Evolutionary conservation across 148 eudicot genomes (phyloP).

Genomic region (Polygonum maritimum): DNA sequence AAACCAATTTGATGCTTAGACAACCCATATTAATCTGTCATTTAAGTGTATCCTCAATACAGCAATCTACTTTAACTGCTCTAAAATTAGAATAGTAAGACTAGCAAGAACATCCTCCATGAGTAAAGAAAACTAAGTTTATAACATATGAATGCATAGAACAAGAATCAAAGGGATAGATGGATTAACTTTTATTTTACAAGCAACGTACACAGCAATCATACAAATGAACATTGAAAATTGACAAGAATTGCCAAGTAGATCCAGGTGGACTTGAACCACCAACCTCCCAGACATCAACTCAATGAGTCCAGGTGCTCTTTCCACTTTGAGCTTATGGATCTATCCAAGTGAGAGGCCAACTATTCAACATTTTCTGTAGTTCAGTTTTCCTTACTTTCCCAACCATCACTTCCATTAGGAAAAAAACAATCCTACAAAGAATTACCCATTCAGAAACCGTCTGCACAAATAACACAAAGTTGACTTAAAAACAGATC

Average conservation of each 20-base stretch:
- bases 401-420: neutral
- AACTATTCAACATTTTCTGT: neutral
- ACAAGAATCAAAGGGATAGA: neutral
- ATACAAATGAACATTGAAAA: too few relatives aligned
- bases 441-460: neutral
- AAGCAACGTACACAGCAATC: neutral
- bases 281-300: slow-evolving; percentile 11
- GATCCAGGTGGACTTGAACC: slow-evolving; percentile 8
- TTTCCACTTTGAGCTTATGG: neutral
- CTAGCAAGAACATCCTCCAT: neutral
- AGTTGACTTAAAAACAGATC: neutral
- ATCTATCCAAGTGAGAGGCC: neutral
- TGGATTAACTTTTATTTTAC: neutral
- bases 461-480: neutral
- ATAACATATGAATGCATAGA: neutral
- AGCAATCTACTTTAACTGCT: neutral
- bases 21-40: too few relatives aligned
- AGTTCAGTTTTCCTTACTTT: too few relatives aligned
- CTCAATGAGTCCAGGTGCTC: neutral
- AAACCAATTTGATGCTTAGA: neutral
- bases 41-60: too few relatives aligned
- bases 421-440: neutral
- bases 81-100: neutral
- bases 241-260: neutral
- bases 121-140: neutral